A percentile compares a stretch with the other conserved stretches of the same genome.
These are phyloP conservation scores for Pulveroboletus sp. DNA, from an alignment of 768 basidiomycete genomes.

Conservation along the genomic window DNA sequence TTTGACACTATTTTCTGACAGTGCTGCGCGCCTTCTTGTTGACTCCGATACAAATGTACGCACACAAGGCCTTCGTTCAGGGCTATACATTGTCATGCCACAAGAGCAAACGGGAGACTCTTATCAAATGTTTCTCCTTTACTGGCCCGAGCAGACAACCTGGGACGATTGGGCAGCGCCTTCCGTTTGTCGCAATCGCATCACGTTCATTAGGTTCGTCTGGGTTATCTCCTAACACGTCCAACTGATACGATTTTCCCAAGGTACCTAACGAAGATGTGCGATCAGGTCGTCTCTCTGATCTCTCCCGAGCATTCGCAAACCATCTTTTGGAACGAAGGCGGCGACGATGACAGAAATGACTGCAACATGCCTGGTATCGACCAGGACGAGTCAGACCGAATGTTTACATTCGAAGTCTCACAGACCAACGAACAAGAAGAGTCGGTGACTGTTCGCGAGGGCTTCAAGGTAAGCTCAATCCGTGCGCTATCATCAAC, in stretches of 20 bases:
- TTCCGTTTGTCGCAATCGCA: conserved; percentile 48
- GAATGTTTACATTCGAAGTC: conserved; percentile 54
- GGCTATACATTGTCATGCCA: conserved; percentile 17
- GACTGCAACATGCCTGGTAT: conserved; percentile 24
- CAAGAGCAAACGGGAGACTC: not conserved
- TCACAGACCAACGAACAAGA: conserved; percentile 54
- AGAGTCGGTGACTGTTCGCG: conserved; percentile 41
- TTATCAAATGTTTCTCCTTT: conserved; percentile 45
- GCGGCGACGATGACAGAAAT: conserved; percentile 28
- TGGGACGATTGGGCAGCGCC: conserved; percentile 51
- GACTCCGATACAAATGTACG: conserved; percentile 6
- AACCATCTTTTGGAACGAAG: conserved; percentile 44
- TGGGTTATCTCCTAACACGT: not conserved
- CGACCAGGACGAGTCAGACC: conserved; percentile 42
- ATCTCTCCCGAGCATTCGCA: conserved; percentile 47
- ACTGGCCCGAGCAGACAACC: conserved; percentile 61
- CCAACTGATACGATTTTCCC: not conserved
- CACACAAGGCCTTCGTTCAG: conserved; percentile 17
- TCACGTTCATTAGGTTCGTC: conserved; percentile 59
- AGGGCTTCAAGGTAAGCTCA: conserved; percentile 47
- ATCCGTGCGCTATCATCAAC: not conserved
- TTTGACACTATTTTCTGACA: not conserved
- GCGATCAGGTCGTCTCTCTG: conserved; percentile 52
- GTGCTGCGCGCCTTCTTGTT: conserved; percentile 12
- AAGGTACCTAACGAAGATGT: conserved; percentile 60